These are phyloP conservation scores for Arthromyces matolae DNA, from an alignment of 768 basidiomycete genomes.

Conservation along the genomic window DNA sequence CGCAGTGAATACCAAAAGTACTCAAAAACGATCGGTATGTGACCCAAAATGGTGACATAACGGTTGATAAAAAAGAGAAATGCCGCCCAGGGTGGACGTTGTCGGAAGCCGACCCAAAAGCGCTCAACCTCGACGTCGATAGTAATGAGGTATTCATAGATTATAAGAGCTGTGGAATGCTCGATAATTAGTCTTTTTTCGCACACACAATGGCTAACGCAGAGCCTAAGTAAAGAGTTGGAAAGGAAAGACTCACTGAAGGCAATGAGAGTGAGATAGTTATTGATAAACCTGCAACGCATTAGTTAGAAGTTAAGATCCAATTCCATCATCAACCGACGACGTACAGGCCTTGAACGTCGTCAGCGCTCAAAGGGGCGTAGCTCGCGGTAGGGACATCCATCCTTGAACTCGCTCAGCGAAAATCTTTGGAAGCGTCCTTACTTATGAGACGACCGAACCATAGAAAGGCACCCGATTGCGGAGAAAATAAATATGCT, in stretches of 20 bases:
- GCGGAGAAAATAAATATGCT: no score
- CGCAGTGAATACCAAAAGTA: constrained; percentile 20
- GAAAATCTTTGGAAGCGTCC: no score
- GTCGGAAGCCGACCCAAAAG: constrained; percentile 29
- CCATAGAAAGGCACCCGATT: no score
- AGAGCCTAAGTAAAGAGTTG: background rate
- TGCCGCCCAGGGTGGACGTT: constrained; percentile 18
- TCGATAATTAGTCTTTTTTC: background rate
- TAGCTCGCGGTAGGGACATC: no score
- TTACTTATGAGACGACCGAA: no score
- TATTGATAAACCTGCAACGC: background rate
- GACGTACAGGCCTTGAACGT: constrained; percentile 5
- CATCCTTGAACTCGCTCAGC: no score
- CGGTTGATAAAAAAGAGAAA: constrained; percentile 34
- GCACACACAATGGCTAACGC: background rate
- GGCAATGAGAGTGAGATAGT: no score
- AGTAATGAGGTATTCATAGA: constrained; percentile 42
- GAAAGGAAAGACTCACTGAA: constrained; percentile 5
- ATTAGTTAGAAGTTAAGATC: background rate
- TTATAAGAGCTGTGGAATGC: constrained; percentile 17
- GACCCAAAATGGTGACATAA: constrained; percentile 29
- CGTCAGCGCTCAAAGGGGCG: constrained; percentile 2
- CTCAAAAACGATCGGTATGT: constrained; percentile 25
- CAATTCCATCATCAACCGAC: no score
- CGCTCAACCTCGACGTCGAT: constrained; percentile 30